phyloP scores from a whole-genome alignment of 805 yeast species.

The Saccharomycopsis selenospora region DNA sequence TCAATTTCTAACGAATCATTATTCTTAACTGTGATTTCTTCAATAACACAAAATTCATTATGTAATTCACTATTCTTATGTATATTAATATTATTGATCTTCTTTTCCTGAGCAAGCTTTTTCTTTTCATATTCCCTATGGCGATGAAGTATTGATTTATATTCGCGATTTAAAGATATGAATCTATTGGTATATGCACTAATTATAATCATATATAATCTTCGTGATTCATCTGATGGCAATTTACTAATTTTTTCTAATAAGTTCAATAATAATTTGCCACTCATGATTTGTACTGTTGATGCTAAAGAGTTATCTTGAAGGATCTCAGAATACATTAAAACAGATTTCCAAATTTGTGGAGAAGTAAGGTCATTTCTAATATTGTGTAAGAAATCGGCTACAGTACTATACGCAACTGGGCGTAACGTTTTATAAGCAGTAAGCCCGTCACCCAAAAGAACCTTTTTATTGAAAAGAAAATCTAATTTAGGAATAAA shows the following conservation, averaged over 20 bases:
- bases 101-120: constrained; percentile 35
- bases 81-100: no score
- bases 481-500: constrained; percentile 83
- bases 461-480: constrained; percentile 76
- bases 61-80: constrained; percentile 10
- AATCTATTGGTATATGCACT: constrained; percentile 85
- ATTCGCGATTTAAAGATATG: constrained; percentile 64
- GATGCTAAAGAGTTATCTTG: constrained; percentile 77
- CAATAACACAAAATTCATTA: constrained; percentile 4
- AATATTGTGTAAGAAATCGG: constrained; percentile 90
- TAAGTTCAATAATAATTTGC: constrained; percentile 76
- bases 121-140: constrained; percentile 47
- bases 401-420: constrained; percentile 89
- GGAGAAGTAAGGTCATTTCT: constrained; percentile 73
- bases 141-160: constrained; percentile 53
- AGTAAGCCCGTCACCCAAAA: constrained; percentile 90
- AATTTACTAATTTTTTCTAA: constrained; percentile 82
- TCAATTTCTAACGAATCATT: constrained; percentile 14
- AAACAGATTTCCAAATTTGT: constrained; percentile 83
- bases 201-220: constrained; percentile 75
- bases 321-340: constrained; percentile 69
- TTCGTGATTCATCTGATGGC: constrained; percentile 74
- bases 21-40: constrained; percentile 11
- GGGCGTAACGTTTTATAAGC: constrained; percentile 87
- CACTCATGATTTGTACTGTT: constrained; percentile 95